Evolutionary conservation across 495 filamentous ascomycete species (phyloP).

Genomic region (Saxophila tyrrhenica): DNA sequence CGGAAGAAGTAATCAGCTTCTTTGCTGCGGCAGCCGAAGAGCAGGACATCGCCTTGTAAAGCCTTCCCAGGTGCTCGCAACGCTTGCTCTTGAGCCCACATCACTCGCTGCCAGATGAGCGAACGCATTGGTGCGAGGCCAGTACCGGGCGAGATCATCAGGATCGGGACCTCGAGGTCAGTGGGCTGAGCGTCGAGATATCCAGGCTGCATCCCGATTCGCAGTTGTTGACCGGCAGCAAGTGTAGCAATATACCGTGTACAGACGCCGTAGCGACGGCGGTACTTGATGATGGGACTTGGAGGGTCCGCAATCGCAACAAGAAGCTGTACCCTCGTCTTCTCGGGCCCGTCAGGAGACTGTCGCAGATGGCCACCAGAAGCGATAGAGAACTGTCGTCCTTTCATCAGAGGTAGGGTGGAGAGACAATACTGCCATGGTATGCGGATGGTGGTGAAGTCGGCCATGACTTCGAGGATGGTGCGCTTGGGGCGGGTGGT

Average conservation of each 20-base stretch:
- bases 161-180: conserved; percentile 45
- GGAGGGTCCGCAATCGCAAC: conserved; percentile 62
- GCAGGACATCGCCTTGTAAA: conserved; percentile 35
- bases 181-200: conserved; percentile 38
- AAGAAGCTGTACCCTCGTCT: conserved; percentile 58
- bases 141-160: conserved; percentile 83
- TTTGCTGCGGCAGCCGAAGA: conserved; percentile 72
- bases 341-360: conserved; percentile 12
- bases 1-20: conserved; percentile 68
- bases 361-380: conserved; percentile 50
- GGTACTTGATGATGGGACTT: conserved; percentile 47
- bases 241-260: conserved; percentile 71
- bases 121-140: conserved; percentile 82
- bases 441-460: conserved; percentile 75
- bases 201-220: conserved; percentile 47
- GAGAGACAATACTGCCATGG: conserved; percentile 60
- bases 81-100: conserved; percentile 28
- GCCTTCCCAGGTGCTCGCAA: conserved; percentile 13
- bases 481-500: conserved; percentile 82
- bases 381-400: conserved; percentile 79
- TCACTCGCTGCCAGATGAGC: conserved; percentile 56
- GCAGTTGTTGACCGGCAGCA: conserved; percentile 41
- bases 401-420: conserved; percentile 63
- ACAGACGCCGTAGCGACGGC: conserved; percentile 79
- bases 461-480: conserved; percentile 81